A percentile compares a stretch with the other conserved stretches of the same genome.
Evolutionary conservation across 805 yeast species (phyloP).

Genomic region (Hanseniaspora occidentalis): DNA sequence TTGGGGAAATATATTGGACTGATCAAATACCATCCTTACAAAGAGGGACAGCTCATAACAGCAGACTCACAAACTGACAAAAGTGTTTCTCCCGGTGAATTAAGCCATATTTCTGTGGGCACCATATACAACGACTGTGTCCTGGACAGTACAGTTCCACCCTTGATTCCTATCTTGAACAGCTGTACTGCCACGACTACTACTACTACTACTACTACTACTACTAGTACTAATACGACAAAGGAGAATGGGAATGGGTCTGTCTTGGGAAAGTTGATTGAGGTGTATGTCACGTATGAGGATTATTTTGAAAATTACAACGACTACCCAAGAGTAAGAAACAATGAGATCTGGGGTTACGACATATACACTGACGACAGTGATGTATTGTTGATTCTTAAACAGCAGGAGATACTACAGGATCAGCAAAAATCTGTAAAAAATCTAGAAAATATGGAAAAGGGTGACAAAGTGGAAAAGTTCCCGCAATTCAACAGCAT

Average conservation of each 20-base stretch:
- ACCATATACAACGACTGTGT: conserved; percentile 5
- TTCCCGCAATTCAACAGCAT: too few species aligned
- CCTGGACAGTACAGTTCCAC: background rate
- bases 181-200: conserved; percentile 15
- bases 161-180: background rate
- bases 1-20: background rate
- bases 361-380: conserved; percentile 92
- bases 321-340: conserved; percentile 30
- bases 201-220: conserved; percentile 8
- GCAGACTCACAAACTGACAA: background rate
- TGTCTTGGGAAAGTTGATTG: conserved; percentile 14
- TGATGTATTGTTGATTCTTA: conserved; percentile 60
- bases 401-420: conserved; percentile 42
- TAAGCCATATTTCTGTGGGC: conserved; percentile 6
- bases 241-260: too few species aligned
- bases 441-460: too few species aligned
- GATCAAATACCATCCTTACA: conserved; percentile 15
- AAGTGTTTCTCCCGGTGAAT: conserved; percentile 6
- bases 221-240: too few species aligned
- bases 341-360: conserved; percentile 74
- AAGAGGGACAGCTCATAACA: conserved; percentile 6
- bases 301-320: conserved; percentile 9
- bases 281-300: conserved; percentile 14
- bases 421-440: conserved; percentile 21
- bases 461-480: too few species aligned